These are phyloP conservation scores for Rubia tinctorum DNA, from an alignment of 305 asterid genomes.

Conservation along the genomic window DNA sequence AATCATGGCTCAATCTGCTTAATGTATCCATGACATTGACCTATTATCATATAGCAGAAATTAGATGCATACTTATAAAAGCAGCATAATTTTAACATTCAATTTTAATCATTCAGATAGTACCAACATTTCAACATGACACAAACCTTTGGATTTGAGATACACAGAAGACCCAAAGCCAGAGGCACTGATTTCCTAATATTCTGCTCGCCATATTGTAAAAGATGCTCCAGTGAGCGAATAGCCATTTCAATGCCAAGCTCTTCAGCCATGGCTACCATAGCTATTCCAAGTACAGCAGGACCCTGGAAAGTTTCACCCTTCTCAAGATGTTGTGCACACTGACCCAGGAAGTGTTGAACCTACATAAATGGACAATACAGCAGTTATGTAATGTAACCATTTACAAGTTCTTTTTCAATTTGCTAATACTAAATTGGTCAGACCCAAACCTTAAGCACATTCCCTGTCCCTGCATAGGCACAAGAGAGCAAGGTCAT, in stretches of 20 bases:
- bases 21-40: conserved; percentile 95
- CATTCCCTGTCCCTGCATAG: conserved; percentile 98
- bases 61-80: neutral
- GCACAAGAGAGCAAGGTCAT: conserved; percentile 96
- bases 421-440: conserved; percentile 16
- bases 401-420: neutral
- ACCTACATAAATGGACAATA: conserved; percentile 51
- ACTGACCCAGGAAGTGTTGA: conserved; percentile 78
- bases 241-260: conserved; percentile 94
- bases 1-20: conserved; percentile 99
- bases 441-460: conserved; percentile 62
- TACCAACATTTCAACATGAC: conserved; percentile 6
- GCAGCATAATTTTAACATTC: conserved; percentile 1
- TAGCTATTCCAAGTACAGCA: conserved; percentile 96
- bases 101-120: neutral
- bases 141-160: conserved; percentile 88
- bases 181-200: conserved; percentile 87
- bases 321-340: conserved; percentile 78
- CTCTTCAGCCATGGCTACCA: conserved; percentile 99
- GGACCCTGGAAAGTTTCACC: conserved; percentile 92
- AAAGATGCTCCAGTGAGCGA: conserved; percentile 90
- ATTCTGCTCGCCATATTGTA: conserved; percentile 94
- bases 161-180: conserved; percentile 94
- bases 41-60: neutral
- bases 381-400: conserved; percentile 4